Evolutionary conservation across 1,139 yeast species (phyloP), one percentile per base, ranked within the genome.

Genomic region (Wickerhamiella pararugosa): DNA sequence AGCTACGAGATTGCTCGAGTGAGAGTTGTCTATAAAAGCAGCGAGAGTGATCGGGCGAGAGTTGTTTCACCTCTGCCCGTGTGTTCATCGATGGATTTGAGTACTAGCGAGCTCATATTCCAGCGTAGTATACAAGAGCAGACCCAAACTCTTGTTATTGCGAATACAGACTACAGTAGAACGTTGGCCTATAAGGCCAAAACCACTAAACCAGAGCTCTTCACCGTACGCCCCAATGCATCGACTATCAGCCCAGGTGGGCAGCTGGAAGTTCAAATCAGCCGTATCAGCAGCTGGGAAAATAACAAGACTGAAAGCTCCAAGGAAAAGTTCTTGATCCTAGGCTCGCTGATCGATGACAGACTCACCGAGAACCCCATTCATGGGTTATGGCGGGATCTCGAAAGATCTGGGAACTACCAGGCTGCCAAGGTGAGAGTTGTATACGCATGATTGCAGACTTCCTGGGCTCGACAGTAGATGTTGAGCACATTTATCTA

Each of bases 161-260:
- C 73, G 46, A 90, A 90, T 65, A 71, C 74, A 26, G 10, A 29
- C 45, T 64, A 83, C 25, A 60, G 65, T 29, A 64, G 64, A 41
- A 65, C 75, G 34, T 71, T 79, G 40, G 95, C 95, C 29, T 90
- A 84, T 70, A 92, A 92, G 67, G 96, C 92, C 57, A 92, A 90
- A 65, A 90, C 99, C 40, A 90, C 99, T 7, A 96, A 97, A 9
- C 99, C 99, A 46, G 87, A 83, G 62, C 71, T 84, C 60, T 83
- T 87, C 67, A 83, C 95, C 62, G 97, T 90, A 43, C 79, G 95
- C 64, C 98, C 98, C 47, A 90, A 87, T 61, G 92, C 96, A 45
- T 75, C 93, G 27, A 64, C 79, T 34, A 69, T 90, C 45, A 70
- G 68, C 34, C 90, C 97, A 9, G 92, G 93, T 33, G 73, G 74